Evolutionary conservation across 2,329 filamentous ascomycete species (phyloP), one percentile per base, ranked within the genome.

Genomic region (Hypoxylon rubiginosum): DNA sequence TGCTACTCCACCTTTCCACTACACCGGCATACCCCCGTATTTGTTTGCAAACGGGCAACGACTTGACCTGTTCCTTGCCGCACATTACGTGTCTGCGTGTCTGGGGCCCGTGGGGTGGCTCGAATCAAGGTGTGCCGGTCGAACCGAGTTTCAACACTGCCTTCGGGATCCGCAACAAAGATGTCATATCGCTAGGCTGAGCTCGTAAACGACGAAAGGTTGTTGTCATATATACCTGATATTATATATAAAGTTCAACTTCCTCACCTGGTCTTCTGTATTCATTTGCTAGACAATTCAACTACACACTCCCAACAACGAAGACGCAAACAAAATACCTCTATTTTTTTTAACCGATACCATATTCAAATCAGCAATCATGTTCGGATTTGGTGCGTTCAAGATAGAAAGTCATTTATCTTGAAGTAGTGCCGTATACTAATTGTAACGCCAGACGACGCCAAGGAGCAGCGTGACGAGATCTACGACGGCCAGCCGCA

Each of bases 401-500:
- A 26, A 19, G 46, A 19, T n/a, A 62, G 19, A 46, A 7, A 26
- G 4, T 21, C n/a, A 34, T 4, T n/a, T 28, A 1, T 15, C 11
- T 45, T 15, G 17, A 6, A 21, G 4, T 21, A 15, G 26, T 36
- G 46, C n/a, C n/a, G 24, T 17, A 36, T 50, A 32, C 51, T 54
- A 45, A 63, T 41, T 34, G 36, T 21, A n/a, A 4, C 6, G 28
- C 26, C 19, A 84, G 82, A 79, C 66, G 79, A 83, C 60, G 78
- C 78, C 65, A 77, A 80, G 66, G 69, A 80, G 19, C 74, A 79
- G n/a, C 83, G 81, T 71, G 78, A 85, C 66, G 71, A 83, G 70
- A 73, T 82, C 65, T 81, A 85, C 74, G 72, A 79, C 43, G 76
- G 76, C 56, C 66, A 79, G 55, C 71, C 71, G 64, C 84, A 92